These are phyloP conservation scores for Ilex paraguariensis DNA, from an alignment of 305 asterid species.

Conservation along the genomic window DNA sequence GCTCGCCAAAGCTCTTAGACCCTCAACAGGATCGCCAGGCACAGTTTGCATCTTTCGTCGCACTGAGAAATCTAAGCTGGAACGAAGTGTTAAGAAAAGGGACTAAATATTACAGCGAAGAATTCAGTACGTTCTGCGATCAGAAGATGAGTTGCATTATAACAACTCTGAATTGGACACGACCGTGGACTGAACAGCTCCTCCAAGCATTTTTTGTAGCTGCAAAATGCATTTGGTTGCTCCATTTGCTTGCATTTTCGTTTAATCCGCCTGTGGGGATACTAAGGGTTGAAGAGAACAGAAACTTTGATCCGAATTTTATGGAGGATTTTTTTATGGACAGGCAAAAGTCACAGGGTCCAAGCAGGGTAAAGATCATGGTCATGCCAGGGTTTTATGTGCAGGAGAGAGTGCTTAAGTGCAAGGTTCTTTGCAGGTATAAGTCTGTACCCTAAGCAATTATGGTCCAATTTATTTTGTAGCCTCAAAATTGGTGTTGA, in stretches of 20 bases:
- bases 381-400: constrained; percentile 97
- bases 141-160: constrained; percentile 78
- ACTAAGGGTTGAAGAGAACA: constrained; percentile 66
- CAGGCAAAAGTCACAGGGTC: constrained; percentile 49
- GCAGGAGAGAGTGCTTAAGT: constrained; percentile 68
- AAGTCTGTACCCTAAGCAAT: constrained; percentile 32
- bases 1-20: constrained; percentile 51
- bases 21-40: constrained; percentile 58
- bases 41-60: constrained; percentile 57
- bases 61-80: constrained; percentile 78
- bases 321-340: constrained; percentile 77
- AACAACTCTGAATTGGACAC: constrained; percentile 56
- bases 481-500: background rate
- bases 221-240: constrained; percentile 85
- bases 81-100: constrained; percentile 82
- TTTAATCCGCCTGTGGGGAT: constrained; percentile 52
- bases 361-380: constrained; percentile 67
- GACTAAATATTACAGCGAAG: constrained; percentile 86
- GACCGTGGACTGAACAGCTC: constrained; percentile 89
- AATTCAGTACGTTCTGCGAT: constrained; percentile 85
- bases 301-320: constrained; percentile 47
- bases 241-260: constrained; percentile 85
- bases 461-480: background rate
- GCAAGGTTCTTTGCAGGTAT: constrained; percentile 79
- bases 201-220: constrained; percentile 84